Conservation (phyloP, 2,329 filamentous ascomycete species). For the Cladosporium sp. region DNA sequence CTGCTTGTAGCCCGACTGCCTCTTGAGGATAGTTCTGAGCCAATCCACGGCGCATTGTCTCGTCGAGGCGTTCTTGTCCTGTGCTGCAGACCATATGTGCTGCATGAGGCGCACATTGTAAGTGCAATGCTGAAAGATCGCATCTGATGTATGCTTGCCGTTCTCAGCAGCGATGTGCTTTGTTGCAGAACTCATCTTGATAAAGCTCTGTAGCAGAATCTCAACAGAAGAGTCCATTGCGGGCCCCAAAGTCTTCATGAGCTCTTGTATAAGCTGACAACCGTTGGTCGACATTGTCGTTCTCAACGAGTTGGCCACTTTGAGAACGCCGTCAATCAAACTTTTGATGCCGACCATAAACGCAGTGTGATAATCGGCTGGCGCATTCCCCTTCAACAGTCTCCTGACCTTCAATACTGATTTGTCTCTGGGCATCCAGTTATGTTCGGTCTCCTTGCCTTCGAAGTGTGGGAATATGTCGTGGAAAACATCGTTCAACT, state of each 20-base stretch:
- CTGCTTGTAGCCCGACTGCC: conserved; percentile 72
- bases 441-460: conserved; percentile 82
- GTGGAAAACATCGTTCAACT: conserved; percentile 82
- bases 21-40: conserved; percentile 77
- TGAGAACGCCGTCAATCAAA: conserved; percentile 83
- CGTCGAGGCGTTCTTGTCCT: conserved; percentile 92
- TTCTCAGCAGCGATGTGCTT: conserved; percentile 90
- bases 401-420: conserved; percentile 70
- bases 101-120: conserved; percentile 80
- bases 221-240: conserved; percentile 86
- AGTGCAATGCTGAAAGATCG: conserved; percentile 71
- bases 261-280: conserved; percentile 77
- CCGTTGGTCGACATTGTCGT: conserved; percentile 89
- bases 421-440: conserved; percentile 86
- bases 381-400: conserved; percentile 78
- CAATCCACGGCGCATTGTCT: conserved; percentile 75
- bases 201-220: conserved; percentile 79
- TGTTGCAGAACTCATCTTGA: conserved; percentile 83
- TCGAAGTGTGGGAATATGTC: conserved; percentile 81
- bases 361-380: conserved; percentile 66
- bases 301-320: conserved; percentile 74
- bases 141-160: conserved; percentile 76
- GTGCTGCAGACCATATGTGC: conserved; percentile 74
- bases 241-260: conserved; percentile 71
- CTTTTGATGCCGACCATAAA: conserved; percentile 69